Base-by-base conservation (phyloP, 345 rosid species). In the Hypericum androsaemum region DNA sequence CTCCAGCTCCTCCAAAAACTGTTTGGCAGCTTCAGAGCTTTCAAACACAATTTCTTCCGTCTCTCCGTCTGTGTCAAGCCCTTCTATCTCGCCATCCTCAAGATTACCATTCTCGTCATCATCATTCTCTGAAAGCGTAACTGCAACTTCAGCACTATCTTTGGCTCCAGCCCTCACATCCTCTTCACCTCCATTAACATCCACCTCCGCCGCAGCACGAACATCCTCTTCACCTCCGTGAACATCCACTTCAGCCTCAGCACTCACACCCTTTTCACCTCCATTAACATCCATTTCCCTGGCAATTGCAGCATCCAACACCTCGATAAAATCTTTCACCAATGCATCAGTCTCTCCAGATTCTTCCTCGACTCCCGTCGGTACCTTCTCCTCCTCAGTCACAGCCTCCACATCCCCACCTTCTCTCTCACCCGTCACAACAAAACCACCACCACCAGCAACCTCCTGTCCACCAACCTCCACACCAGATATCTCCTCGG, bases 1-100 rank as follows among this genome's bases (percentile, higher is more conserved):
- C 71, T 84, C 83, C 64, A 84, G 73, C 71, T 82, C 94, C 64
- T 84, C 90, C 72, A 89, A 60, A 70, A 89, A 86, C 57, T 78
- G 80, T 66, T 65, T 77, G 61, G 98, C 94, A 71, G 89, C 87
- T 70, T 82, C 83, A 32, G 92, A 71, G 74, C 74, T 74, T 66
- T 80, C 89, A 79, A 82, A 82, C 40, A 86, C 57, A 79, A 76
- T 65, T 48, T 64, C 77, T 22, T 84, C 96, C 41, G 74, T 70
- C 47, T 82, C 96, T 28, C 67, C 84, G 62, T 85, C 95, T 13
- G 77, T 59, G 35, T 43, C 70, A 10, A 80, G 74, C 54, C 74
- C 81, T 47, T 73, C 79, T 8, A 64, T 63, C 63, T 67, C 77
- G 49, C 58, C 71, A 28, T 66, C 71, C 60, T 68, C 77, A 11